phyloP scores from a whole-genome alignment of 345 rosid species.

The Populus ilicifolia region DNA sequence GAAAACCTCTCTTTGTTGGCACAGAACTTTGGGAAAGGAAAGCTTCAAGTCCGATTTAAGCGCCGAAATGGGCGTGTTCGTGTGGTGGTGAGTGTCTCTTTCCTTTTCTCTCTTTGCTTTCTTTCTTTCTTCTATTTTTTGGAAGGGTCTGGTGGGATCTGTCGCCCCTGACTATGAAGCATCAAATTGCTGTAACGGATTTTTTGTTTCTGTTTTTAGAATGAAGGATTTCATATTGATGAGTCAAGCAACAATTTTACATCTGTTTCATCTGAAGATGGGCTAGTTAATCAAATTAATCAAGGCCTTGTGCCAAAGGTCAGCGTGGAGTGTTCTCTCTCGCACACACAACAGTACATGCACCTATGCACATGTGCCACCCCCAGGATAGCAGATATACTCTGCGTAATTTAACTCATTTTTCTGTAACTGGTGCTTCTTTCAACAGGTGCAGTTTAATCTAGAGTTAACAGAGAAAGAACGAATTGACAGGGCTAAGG shows the following conservation, averaged over 20 bases:
- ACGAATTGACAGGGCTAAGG: conserved; percentile 65
- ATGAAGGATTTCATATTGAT: conserved; percentile 58
- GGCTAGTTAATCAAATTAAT: conserved; percentile 37
- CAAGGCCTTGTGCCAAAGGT: conserved; percentile 80
- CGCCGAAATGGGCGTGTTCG: conserved; percentile 85
- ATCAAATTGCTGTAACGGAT: conserved; percentile 10
- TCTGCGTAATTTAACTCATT: background rate
- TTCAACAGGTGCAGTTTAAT: conserved; percentile 74
- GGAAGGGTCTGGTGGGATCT: background rate
- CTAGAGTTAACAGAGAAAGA: conserved; percentile 80
- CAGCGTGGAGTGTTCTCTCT: background rate
- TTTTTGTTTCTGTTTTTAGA: conserved; percentile 38
- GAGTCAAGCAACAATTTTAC: conserved; percentile 56
- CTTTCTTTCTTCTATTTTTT: background rate
- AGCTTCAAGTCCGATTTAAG: conserved; percentile 65
- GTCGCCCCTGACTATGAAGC: background rate
- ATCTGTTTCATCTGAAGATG: conserved; percentile 48
- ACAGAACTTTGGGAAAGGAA: conserved; percentile 53
- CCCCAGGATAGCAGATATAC: background rate
- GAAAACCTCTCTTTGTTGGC: conserved; percentile 44
- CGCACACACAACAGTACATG: background rate
- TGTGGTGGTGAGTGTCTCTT: conserved; percentile 44
- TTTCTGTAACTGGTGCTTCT: conserved; percentile 14
- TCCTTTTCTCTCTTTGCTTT: background rate
- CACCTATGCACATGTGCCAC: background rate